Evolutionary conservation across 257 asterid genomes (phyloP), one percentile per base, ranked within the genome.

Genomic region (Leptodermis oblonga): DNA sequence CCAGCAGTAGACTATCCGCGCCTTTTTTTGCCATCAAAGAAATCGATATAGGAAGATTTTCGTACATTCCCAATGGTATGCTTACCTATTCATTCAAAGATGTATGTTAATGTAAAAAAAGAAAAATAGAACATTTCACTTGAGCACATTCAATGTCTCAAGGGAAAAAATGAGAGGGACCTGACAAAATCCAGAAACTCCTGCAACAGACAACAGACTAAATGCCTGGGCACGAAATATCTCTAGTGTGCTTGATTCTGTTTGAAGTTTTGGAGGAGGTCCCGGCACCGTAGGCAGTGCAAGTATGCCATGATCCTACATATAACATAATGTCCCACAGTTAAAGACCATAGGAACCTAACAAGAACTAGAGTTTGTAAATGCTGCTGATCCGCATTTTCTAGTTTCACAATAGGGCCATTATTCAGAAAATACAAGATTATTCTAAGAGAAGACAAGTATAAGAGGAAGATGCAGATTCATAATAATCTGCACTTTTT

Each of bases 101-200:
- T 48, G 42, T 18, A 31, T 31, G 43, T 23, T 25, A 49, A 60
- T 76, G 10, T 8, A 36, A 31, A 33, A n/a, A 49, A 23, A 43
- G 9, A 18, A 31, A 65, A 9, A 22, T 61, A 76, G 34, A 59
- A 65, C 61, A 4, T 33, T 60, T 41, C 2, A 4, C 23, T 17
- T n/a, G 15, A 23, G 23, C 25, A 26, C 23, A 7, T 65, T 43
- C 25, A 2, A 18, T 30, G 53, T 45, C 30, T 46, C 31, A 55
- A 58, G 65, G 48, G 39, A 34, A 64, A 72, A 62, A 65, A 70
- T 71, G 70, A 52, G 46, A 30, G 42, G 28, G 10, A 92, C 98
- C 98, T 92, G 96, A 72, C 98, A 92, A 74, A 86, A 81, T 62
- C 97, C 98, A 14, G 98, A 92, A 42, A 90, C 87, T 73, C 96